A percentile compares a stretch with the other conserved stretches of the same genome.
phyloP scores from a whole-genome alignment of 352 stramenopile species.

The Globisporangium irregulare region DNA sequence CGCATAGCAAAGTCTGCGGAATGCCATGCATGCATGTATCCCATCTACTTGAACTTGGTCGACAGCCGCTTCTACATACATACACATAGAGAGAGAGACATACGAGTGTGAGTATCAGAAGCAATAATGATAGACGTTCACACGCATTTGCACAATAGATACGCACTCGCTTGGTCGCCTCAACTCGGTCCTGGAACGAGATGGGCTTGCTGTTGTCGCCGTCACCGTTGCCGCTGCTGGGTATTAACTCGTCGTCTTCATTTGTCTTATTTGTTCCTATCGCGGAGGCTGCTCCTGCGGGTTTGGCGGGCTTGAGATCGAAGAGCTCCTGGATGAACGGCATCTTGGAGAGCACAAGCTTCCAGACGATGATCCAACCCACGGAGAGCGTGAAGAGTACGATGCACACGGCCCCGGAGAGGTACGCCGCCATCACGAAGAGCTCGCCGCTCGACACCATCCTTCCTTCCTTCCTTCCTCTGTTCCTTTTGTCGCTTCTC shows the following conservation, averaged over 20 bases:
- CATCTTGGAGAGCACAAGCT: conserved; percentile 82
- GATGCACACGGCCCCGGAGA: conserved; percentile 74
- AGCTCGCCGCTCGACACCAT: conserved; percentile 31
- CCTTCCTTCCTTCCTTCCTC: background rate
- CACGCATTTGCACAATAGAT: background rate
- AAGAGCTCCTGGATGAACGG: conserved; percentile 81
- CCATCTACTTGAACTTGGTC: conserved; percentile 22
- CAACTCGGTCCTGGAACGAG: conserved; percentile 74
- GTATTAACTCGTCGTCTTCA: conserved; percentile 10
- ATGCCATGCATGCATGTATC: background rate
- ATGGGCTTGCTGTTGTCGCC: conserved; percentile 21
- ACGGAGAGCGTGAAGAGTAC: conserved; percentile 75
- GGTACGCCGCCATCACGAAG: conserved; percentile 61
- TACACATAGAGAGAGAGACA: conserved; percentile 8
- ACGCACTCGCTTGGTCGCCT: conserved; percentile 60
- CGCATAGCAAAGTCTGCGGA: too few species aligned
- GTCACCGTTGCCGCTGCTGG: background rate
- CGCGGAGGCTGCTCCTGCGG: conserved; percentile 6
- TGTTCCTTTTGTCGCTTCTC: background rate
- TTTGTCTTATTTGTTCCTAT: conserved; percentile 9
- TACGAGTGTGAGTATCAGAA: background rate
- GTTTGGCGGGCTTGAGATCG: conserved; percentile 70
- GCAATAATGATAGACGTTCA: background rate
- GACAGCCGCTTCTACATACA: conserved; percentile 47
- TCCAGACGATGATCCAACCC: conserved; percentile 84